Evolutionary conservation across 495 filamentous ascomycete species (phyloP).

Genomic region (Cenococcum geophilum): DNA sequence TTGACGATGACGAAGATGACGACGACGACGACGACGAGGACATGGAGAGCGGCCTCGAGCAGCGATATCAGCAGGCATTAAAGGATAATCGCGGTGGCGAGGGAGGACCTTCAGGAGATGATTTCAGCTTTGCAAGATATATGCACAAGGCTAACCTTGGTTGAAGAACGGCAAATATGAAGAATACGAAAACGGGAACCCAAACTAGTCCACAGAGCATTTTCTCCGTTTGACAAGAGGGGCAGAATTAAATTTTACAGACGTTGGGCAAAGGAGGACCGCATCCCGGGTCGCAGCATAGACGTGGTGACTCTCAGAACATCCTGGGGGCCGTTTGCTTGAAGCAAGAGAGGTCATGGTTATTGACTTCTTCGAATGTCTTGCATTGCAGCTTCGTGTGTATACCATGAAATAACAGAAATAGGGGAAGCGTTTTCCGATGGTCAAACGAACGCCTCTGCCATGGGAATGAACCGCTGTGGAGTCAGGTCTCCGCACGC

Average conservation of each 20-base stretch:
- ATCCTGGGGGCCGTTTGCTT: background rate
- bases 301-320: background rate
- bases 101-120: conserved; percentile 42
- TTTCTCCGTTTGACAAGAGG: background rate
- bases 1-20: conserved; percentile 40
- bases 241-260: background rate
- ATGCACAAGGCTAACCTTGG: conserved; percentile 37
- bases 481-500: background rate
- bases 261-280: background rate
- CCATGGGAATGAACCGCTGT: background rate
- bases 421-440: background rate
- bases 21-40: conserved; percentile 23
- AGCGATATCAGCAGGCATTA: conserved; percentile 56
- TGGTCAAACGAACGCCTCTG: background rate
- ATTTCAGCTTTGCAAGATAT: conserved; percentile 57
- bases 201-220: background rate
- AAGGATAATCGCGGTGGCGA: conserved; percentile 38
- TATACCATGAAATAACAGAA: background rate
- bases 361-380: background rate
- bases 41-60: conserved; percentile 46
- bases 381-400: background rate
- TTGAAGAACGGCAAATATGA: conserved; percentile 14
- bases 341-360: background rate
- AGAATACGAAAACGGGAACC: background rate
- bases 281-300: background rate